Conservation (phyloP, 2,329 filamentous ascomycete genomes). For the Geosmithia flava region DNA sequence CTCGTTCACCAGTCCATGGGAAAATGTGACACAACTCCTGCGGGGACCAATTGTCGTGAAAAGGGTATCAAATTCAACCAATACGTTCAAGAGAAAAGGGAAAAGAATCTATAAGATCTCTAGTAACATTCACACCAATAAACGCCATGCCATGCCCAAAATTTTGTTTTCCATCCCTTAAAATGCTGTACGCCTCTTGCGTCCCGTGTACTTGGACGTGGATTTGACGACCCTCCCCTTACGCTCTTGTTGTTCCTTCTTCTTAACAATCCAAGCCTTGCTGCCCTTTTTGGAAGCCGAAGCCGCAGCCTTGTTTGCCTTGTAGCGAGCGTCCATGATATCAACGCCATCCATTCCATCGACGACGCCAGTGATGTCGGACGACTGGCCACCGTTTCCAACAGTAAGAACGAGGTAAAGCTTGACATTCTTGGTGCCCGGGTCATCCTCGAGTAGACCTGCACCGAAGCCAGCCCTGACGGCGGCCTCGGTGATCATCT, state of each 20-base stretch:
- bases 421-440: constrained; percentile 92
- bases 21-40: not conserved
- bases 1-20: not conserved
- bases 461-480: constrained; percentile 92
- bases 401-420: constrained; percentile 92
- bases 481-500: constrained; percentile 84
- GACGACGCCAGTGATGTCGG: constrained; percentile 86
- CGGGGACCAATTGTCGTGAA: not conserved
- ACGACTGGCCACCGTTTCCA: constrained; percentile 42
- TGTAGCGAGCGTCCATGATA: constrained; percentile 56
- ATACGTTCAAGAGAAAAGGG: too few relatives aligned
- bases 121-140: constrained; percentile 2
- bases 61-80: constrained; percentile 1
- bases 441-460: constrained; percentile 88
- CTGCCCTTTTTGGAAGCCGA: constrained; percentile 63
- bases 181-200: constrained; percentile 72
- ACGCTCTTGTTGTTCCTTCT: constrained; percentile 85
- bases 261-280: constrained; percentile 72
- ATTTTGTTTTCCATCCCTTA: constrained; percentile 21
- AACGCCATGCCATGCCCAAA: constrained; percentile 1
- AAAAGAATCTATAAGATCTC: constrained; percentile 3
- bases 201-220: constrained; percentile 84
- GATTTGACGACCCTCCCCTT: constrained; percentile 93
- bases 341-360: constrained; percentile 81
- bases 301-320: constrained; percentile 30